Evolutionary conservation across 192 early-diverging fungal genomes (phyloP).

Genomic region (Coemansia guatemalensis): DNA sequence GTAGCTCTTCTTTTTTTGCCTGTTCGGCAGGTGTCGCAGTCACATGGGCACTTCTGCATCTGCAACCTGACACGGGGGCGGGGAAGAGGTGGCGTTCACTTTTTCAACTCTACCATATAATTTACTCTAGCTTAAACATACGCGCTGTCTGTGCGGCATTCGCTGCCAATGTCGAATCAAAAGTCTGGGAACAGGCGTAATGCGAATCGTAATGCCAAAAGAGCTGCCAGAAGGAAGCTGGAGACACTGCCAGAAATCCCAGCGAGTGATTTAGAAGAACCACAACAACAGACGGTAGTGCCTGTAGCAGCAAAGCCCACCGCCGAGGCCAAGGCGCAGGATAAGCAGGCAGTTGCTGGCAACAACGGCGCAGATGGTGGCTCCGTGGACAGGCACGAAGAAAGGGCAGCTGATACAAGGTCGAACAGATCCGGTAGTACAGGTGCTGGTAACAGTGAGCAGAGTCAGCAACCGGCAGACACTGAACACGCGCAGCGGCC

Average conservation of each 20-base stretch:
- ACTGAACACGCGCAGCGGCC: slow-evolving; percentile 1
- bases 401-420: background rate
- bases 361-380: background rate
- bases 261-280: slow-evolving; percentile 10
- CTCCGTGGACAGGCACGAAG: background rate
- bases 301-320: background rate
- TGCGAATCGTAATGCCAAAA: slow-evolving; percentile 3
- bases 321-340: background rate
- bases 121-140: background rate
- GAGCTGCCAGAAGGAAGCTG: slow-evolving; percentile 15
- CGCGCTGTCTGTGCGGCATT: background rate
- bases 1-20: background rate
- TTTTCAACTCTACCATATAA: background rate
- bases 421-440: background rate
- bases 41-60: background rate
- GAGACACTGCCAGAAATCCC: slow-evolving; percentile 46
- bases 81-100: no score
- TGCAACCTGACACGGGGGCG: background rate
- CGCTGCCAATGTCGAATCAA: slow-evolving; percentile 24
- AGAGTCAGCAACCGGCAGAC: slow-evolving; percentile 1
- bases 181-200: slow-evolving; percentile 19
- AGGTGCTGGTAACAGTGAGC: background rate
- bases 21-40: background rate
- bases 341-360: background rate
- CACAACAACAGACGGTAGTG: background rate